Base-by-base conservation (phyloP, 768 basidiomycete species). In the Royoungia palumana region DNA sequence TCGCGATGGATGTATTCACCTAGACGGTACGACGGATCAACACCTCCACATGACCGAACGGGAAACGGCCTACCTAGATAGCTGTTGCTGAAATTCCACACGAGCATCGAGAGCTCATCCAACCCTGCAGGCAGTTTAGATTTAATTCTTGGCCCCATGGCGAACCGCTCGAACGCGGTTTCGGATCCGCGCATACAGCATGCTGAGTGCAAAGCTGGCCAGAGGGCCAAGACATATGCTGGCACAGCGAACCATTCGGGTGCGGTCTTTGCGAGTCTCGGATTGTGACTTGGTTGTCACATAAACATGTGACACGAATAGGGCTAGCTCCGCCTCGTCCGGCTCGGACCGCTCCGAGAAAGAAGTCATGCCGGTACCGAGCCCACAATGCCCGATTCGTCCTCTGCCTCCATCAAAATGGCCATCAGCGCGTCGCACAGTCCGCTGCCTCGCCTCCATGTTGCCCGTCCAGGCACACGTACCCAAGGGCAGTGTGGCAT, bases 391-490 rank as follows among this genome's bases (percentile, higher is more conserved):
- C 36, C 87, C 84, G 0, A 87, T 83, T 3, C 76, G 80, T 19
- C 86, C 82, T 2, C 78, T 86, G 11, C 84, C 79, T 1, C 50
- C 72, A 13, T 75, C 75, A 8, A 82, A 65, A 77, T 79, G 72
- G 64, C 68, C 14, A 62, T 71, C 50, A 62, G 72, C 69, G 13
- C 32, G 14, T 32, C 32, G 16, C 14, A 75, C 57, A 76, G 73
- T 48, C 75, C 80, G 4, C 58, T 79, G 21, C 73, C 76, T 7
- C 68, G 70, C 11, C 0, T 75, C 81, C 49, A 86, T 91, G 82
- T 71, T 93, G 5, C 93, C 93, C 25, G 76, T 89, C 0, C 87
- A 89, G 59, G 89, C 89, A 3, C 82, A 84, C 37, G 87, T 91
- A 10, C 72, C 84, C 45, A 72, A 79, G 48, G 77, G 76, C 8